Evolutionary conservation across 345 rosid genomes (phyloP), one percentile per base, ranked within the genome.

Genomic region (Limnanthes douglasii): DNA sequence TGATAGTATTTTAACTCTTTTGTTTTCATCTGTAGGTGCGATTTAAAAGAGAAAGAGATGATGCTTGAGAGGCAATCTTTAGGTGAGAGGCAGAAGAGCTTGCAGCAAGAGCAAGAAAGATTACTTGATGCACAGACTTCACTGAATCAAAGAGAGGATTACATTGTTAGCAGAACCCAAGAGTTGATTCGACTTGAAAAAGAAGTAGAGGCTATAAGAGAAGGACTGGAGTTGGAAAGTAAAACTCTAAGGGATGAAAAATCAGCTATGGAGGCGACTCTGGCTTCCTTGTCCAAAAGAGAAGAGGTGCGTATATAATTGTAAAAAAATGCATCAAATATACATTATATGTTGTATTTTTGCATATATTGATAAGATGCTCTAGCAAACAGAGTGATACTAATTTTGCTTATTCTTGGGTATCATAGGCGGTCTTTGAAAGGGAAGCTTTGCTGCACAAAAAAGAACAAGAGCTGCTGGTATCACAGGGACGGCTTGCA

Each of bases 111-210:
- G 60, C 83, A 84, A 20, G 78, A 75, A 63, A 61, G 75, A 19
- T 57, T 90, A 41, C 72, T 85, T 28, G 85, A 84, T 48, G 75
- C 68, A 31, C 88, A 84, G 59, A 59, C 68, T 50, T 66, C 61
- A 7, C 70, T 84, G 43, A 84, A 73, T 57, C 80, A 73, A 57
- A 75, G 96, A 63, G 96, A 90, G 68, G 94, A 75, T 11, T 54
- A 68, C 55, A 61, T 80, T 49, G 70, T 70, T 46, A 52, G 55
- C 39, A 73, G 70, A 62, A 64, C 78, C 37, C 78, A 67, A 54
- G 94, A 90, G 52, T 41, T 84, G 45, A 59, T 49, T 56, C 74
- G 32, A 43, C 40, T 69, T 28, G 73, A 73, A 33, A 80, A 69
- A 52, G 66, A 64, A 41, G 33, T 80, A 32, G 76, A 78, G 54